Conservation (phyloP, 139 green algal species). For the Tetradesmus lagerheimii region DNA sequence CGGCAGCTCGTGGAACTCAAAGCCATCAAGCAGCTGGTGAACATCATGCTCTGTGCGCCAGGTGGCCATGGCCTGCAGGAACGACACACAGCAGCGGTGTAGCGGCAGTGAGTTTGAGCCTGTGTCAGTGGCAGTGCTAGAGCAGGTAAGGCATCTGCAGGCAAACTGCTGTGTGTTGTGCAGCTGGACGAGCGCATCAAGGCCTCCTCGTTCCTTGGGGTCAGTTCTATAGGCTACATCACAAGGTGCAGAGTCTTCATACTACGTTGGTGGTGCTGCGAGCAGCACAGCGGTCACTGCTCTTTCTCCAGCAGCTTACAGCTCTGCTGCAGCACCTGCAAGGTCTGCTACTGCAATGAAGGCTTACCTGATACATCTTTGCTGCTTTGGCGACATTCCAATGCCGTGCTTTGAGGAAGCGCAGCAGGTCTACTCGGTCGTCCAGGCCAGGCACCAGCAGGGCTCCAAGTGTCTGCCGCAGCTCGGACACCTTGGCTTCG, state of each 20-base stretch:
- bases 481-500: background rate
- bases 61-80: background rate
- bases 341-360: background rate
- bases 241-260: background rate
- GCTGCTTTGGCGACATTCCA: conserved; percentile 47
- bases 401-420: conserved; percentile 52
- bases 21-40: conserved; percentile 31
- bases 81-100: background rate
- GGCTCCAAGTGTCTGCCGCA: background rate
- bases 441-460: conserved; percentile 3
- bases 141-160: background rate
- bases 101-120: no score
- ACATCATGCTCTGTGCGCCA: conserved; percentile 35
- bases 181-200: no score
- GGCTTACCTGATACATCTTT: conserved; percentile 52
- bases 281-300: background rate
- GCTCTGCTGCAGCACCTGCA: background rate
- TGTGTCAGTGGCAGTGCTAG: background rate
- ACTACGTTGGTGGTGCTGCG: background rate
- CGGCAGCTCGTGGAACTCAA: conserved; percentile 47
- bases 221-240: background rate
- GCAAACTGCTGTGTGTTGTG: no score
- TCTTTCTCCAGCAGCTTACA: background rate
- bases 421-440: conserved; percentile 29
- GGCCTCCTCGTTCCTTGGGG: no score